A percentile compares a stretch with the other conserved stretches of the same genome.
Conservation (phyloP, 1,284 basidiomycete species). For the Marasmius oreades region DNA sequence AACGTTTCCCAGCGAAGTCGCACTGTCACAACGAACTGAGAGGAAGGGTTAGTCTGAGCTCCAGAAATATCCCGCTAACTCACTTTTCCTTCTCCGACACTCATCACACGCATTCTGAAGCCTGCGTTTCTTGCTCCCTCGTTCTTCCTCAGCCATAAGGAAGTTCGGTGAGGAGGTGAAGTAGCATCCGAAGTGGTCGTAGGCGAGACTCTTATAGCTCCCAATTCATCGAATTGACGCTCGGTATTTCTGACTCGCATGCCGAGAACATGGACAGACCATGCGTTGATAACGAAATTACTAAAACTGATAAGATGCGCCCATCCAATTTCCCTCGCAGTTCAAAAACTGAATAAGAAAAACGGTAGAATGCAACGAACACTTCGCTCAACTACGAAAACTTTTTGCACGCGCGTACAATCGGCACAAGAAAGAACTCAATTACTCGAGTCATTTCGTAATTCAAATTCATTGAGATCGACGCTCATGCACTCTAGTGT, state of each 20-base stretch:
- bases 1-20: background rate
- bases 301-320: no score
- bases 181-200: background rate
- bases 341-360: no score
- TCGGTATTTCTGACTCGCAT: no score
- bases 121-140: constrained; percentile 4
- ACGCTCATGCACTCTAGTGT: constrained; percentile 1
- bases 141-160: constrained; percentile 10
- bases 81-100: constrained; percentile 7
- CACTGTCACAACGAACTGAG: background rate
- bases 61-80: no score
- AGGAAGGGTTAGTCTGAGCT: no score
- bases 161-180: background rate
- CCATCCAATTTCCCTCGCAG: no score
- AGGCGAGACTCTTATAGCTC: background rate
- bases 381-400: background rate
- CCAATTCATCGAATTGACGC: no score
- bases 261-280: no score
- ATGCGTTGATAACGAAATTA: no score
- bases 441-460: background rate
- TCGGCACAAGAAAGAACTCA: background rate
- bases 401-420: background rate
- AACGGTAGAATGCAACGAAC: no score
- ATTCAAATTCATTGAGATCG: background rate
- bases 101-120: constrained; percentile 12